Base-by-base conservation (phyloP, 805 yeast genomes). In the Yamadazyma philogaea region DNA sequence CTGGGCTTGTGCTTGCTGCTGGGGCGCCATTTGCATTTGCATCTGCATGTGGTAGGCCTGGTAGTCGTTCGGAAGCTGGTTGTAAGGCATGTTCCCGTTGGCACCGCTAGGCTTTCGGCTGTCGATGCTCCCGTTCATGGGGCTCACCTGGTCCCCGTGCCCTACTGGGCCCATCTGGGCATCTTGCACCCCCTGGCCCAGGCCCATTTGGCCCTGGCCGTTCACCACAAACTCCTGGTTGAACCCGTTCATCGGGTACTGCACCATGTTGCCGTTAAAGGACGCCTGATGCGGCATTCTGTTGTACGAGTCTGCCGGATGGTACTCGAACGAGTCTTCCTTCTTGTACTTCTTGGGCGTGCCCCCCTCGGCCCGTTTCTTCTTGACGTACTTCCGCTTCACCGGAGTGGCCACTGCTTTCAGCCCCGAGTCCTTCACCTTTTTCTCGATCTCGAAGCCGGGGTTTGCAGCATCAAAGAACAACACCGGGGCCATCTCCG, bases 341-440 rank as follows among this genome's bases (percentile, higher is more conserved):
- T 30, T 34, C 40, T 35, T 43, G 37, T 21, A 40, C 58, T 49
- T 85, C 79, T 55, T 78, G 68, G 42, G 71, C 44, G 45, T 77
- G 62, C 52, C 68, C 4, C 86, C 95, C 1, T 75, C 81, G 51
- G 79, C 80, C 38, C 70, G 68, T 1, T 91, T 87, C 43, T 87
- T 75, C 48, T 75, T 78, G 19, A 70, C 64, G 49, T 68, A 69
- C 46, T 69, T 68, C 31, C 74, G 57, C 44, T 68, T 68, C 19
- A 62, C 59, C 1, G 71, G 74, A 16, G 73, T 64, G n/a, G 66
- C 66, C 32, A 68, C 72, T 24, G 28, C 10, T 45, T 61, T 67
- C 41, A 56, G 56, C 21, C 60, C 50, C 3, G 42, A n/a, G 28
- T 56, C 60, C 48, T 65, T 69, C 6, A 56, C 49, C 46, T 68